These are phyloP conservation scores for Alternaria triticina DNA, from an alignment of 2,329 filamentous ascomycete species.

Conservation along the genomic window DNA sequence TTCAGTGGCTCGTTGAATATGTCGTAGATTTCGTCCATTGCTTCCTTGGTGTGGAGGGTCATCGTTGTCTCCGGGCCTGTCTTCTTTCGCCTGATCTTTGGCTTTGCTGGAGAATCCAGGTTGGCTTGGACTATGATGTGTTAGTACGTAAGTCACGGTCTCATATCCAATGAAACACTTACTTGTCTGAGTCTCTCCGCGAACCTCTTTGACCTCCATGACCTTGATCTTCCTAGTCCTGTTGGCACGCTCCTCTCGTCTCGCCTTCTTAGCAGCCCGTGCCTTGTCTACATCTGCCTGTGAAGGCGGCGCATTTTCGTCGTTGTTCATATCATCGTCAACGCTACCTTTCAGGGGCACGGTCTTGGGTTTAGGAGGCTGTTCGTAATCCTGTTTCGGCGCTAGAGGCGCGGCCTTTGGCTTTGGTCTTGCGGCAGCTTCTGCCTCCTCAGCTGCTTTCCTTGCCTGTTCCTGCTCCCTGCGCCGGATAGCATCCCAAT, in stretches of 20 bases:
- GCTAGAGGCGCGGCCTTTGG: conserved; percentile 23
- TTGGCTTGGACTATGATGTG: conserved; percentile 79
- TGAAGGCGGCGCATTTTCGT: conserved; percentile 55
- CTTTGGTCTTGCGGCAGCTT: conserved; percentile 14
- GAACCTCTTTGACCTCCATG: conserved; percentile 70
- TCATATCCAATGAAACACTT: conserved; percentile 47
- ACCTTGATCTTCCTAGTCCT: conserved; percentile 69
- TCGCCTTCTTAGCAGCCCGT: conserved; percentile 55
- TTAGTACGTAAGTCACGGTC: conserved; percentile 18
- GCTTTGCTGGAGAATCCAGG: conserved; percentile 81
- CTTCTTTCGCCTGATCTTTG: conserved; percentile 77
- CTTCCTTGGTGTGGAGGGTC: conserved; percentile 94
- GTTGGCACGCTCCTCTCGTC: conserved; percentile 57
- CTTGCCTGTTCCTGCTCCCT: conserved; percentile 36
- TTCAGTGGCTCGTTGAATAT: conserved; percentile 90
- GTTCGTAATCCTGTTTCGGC: conserved; percentile 22
- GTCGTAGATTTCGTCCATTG: conserved; percentile 96
- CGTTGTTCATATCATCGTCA: conserved; percentile 47
- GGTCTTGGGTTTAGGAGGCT: conserved; percentile 27
- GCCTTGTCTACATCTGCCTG: conserved; percentile 64
- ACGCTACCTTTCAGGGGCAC: conserved; percentile 45
- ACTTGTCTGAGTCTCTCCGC: conserved; percentile 90
- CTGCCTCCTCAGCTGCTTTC: conserved; percentile 26
- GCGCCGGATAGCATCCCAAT: conserved; percentile 56
- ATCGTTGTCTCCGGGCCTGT: conserved; percentile 85